phyloP scores from a whole-genome alignment of 129 eudicot genomes.

The Lonicera japonica region DNA sequence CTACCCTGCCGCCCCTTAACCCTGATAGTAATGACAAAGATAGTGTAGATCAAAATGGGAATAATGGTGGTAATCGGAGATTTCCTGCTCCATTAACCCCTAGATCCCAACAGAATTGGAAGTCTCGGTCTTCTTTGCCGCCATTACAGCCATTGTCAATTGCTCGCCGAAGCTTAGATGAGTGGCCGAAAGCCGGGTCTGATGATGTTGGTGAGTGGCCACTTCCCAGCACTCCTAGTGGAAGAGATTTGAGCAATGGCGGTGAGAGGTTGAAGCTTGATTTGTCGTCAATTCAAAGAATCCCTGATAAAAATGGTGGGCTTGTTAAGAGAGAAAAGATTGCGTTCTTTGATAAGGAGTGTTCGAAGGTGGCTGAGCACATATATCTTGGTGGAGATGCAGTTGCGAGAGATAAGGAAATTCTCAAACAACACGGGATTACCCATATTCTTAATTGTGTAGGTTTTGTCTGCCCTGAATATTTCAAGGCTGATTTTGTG shows the following conservation, averaged over 20 bases:
- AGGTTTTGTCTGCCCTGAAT: constrained; percentile 79
- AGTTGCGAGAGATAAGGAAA: constrained; percentile 62
- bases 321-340: constrained; percentile 61
- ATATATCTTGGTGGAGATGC: constrained; percentile 76
- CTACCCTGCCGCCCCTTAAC: constrained; percentile 42
- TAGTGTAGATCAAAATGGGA: constrained; percentile 37
- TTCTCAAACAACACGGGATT: constrained; percentile 62
- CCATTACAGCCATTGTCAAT: constrained; percentile 60
- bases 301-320: constrained; percentile 42
- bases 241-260: constrained; percentile 46
- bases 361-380: constrained; percentile 79
- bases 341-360: constrained; percentile 70
- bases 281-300: constrained; percentile 51
- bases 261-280: constrained; percentile 74
- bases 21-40: constrained; percentile 38
- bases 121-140: constrained; percentile 52
- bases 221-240: constrained; percentile 60
- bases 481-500: constrained; percentile 59
- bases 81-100: constrained; percentile 55
- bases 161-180: constrained; percentile 72
- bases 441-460: constrained; percentile 84
- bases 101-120: constrained; percentile 35
- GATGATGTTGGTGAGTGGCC: constrained; percentile 90
- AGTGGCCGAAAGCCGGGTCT: constrained; percentile 83
- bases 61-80: constrained; percentile 32